phyloP scores from a whole-genome alignment of 495 filamentous ascomycete species.

The Annulohypoxylon nitens region DNA sequence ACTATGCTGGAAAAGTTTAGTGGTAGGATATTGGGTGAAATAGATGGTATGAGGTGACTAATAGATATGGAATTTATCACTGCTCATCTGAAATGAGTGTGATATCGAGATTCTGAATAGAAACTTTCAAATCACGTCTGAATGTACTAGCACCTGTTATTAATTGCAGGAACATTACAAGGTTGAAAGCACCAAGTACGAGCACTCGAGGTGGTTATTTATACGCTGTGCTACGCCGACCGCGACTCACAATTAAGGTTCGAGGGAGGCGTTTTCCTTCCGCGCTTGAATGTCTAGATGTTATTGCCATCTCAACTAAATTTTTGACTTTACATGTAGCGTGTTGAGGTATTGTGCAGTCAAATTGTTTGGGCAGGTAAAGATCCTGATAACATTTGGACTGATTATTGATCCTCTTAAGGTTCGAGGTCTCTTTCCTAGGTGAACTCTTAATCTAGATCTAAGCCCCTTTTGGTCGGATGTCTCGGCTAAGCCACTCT shows the following conservation, averaged over 20 bases:
- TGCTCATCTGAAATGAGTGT: not conserved
- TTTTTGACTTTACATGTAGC: not conserved
- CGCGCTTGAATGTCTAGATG: not conserved
- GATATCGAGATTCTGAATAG: not conserved
- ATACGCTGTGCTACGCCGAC: not conserved
- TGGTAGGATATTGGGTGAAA: not conserved
- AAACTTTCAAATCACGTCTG: not conserved
- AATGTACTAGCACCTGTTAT: not conserved
- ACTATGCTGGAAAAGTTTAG: not conserved
- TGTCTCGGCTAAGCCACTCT: slow-evolving; percentile 32
- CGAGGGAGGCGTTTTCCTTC: not conserved
- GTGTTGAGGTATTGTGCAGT: not conserved
- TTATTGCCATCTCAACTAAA: not conserved
- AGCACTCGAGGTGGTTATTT: not conserved
- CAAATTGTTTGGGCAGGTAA: not conserved
- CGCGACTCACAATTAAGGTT: not conserved
- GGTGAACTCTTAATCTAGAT: not conserved
- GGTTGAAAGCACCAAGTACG: not conserved
- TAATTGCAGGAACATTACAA: not conserved
- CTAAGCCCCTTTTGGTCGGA: slow-evolving; percentile 22
- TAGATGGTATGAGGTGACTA: not conserved
- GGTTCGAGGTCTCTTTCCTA: not conserved
- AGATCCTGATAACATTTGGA: not conserved
- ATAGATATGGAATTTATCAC: not conserved
- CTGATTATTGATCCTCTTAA: not conserved